phyloP scores from a whole-genome alignment of 1,284 basidiomycete species.

The Malassezia sp. region DNA sequence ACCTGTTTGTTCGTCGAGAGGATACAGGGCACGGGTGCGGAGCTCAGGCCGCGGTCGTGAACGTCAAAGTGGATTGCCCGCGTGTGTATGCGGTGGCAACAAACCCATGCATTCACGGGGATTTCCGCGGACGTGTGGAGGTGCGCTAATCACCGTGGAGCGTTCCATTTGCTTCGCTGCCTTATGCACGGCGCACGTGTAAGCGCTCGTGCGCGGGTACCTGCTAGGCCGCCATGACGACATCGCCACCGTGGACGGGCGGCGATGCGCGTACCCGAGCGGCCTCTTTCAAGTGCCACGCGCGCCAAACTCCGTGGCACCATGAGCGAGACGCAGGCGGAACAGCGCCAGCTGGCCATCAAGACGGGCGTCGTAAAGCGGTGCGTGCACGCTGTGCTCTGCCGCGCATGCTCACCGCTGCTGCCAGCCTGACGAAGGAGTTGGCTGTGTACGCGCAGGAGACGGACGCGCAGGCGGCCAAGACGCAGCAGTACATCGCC shows the following conservation, averaged over 20 bases:
- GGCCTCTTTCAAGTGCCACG: too few species aligned
- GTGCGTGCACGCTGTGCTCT: conserved; percentile 10
- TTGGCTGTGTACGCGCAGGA: conserved; percentile 7
- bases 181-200: too few species aligned
- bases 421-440: conserved; percentile 10
- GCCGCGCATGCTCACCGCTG: background rate
- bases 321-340: conserved; percentile 16
- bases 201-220: too few species aligned
- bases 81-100: too few species aligned
- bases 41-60: too few species aligned
- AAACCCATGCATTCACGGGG: background rate
- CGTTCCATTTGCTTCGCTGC: conserved; percentile 1
- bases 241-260: too few species aligned
- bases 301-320: too few species aligned
- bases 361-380: conserved; percentile 22
- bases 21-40: too few species aligned
- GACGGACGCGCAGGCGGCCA: conserved; percentile 8
- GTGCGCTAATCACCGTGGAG: background rate
- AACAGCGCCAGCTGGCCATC: conserved; percentile 23
- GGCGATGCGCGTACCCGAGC: too few species aligned
- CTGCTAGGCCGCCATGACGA: too few species aligned
- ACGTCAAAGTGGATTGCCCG: too few species aligned
- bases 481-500: background rate
- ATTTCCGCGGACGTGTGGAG: conserved; percentile 1
- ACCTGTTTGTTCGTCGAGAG: too few species aligned